Evolutionary conservation across 208 protist genomes (phyloP), one percentile per base, ranked within the genome.

Genomic region (Leishmania guyanensis): DNA sequence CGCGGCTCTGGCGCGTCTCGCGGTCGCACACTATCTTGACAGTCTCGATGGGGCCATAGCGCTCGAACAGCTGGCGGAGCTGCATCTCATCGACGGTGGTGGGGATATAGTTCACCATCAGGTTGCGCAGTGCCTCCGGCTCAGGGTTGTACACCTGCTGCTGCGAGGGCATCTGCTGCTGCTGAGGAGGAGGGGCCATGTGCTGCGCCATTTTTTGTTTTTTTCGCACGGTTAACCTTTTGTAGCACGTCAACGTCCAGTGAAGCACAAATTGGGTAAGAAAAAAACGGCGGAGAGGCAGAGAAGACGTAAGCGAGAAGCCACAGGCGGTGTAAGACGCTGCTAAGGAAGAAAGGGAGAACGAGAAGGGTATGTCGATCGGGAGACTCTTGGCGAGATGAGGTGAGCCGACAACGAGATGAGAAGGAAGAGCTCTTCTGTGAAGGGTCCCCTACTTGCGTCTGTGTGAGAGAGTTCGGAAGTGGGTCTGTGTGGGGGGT

Each of bases 61-160:
- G 91, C 81, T 94, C 92, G 84, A 98, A 98, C 64, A 96, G 83
- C 78, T 96, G 86, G 77, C 92, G 89, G 62, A 97, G 88, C 86
- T 97, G 91, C 70, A 91, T 80, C 86, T 97, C 91, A 68, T 95
- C 92, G 33, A 97, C 87, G n/a, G 90, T 94, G 16, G 92, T 94
- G 62, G 93, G 93, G 76, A 97, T 94, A 87, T 97, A 97, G 87
- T 97, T 97, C 83, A 97, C 93, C 89, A 97, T 97, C 65, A 97
- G 87, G 86, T 97, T 97, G 83, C 93, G 93, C 78, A 93, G 79
- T 50, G 85, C 76, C 83, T 95, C 92, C 36, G 92, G 91, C 76
- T 97, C 93, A 20, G 82, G 78, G 79, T 89, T 90, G 88, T 89
- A 91, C 58, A 72, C 75, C 79, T 87, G 60, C 74, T 64, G 74